A percentile compares a stretch with the other conserved stretches of the same genome.
Conservation (phyloP, 2,329 filamentous ascomycete genomes). For the Pseudogymnoascus sp. region DNA sequence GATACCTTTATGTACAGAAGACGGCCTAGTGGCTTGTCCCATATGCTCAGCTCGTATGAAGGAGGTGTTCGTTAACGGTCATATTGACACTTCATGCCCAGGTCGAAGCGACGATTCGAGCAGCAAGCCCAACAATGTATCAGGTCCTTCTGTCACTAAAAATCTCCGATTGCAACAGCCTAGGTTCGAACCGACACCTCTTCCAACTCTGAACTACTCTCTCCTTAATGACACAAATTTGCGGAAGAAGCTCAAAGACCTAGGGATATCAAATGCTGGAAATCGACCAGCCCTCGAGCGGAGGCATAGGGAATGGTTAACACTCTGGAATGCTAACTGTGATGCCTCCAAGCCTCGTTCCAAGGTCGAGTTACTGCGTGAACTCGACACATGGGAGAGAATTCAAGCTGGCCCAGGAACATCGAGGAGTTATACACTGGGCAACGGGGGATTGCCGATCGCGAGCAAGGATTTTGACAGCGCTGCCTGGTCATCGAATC, state of each 20-base stretch:
- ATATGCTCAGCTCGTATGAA: constrained; percentile 77
- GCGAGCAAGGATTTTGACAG: constrained; percentile 87
- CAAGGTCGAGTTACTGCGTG: constrained; percentile 63
- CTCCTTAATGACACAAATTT: constrained; percentile 72
- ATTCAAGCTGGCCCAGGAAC: constrained; percentile 60
- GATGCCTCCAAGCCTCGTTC: constrained; percentile 67
- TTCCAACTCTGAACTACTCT: constrained; percentile 78
- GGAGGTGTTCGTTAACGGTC: constrained; percentile 63
- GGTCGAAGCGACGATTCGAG: constrained; percentile 12
- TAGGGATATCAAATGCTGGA: constrained; percentile 68
- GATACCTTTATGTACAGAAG: constrained; percentile 15
- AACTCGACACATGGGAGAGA: constrained; percentile 79
- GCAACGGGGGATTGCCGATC: constrained; percentile 39
- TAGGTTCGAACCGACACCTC: constrained; percentile 40
- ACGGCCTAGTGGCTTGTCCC: constrained; percentile 71
- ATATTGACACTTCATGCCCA: constrained; percentile 49
- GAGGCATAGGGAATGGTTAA: constrained; percentile 87
- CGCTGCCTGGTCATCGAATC: constrained; percentile 61
- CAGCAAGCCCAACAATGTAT: constrained; percentile 18
- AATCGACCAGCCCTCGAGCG: constrained; percentile 60
- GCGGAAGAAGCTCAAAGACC: constrained; percentile 70
- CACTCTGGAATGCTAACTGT: constrained; percentile 94
- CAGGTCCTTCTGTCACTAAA: background rate
- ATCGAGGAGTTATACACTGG: constrained; percentile 32
- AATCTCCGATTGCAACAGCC: background rate